A percentile compares a stretch with the other conserved stretches of the same genome.
Conservation (phyloP, 768 basidiomycete species). For the Macrolepiota fuliginosa region DNA sequence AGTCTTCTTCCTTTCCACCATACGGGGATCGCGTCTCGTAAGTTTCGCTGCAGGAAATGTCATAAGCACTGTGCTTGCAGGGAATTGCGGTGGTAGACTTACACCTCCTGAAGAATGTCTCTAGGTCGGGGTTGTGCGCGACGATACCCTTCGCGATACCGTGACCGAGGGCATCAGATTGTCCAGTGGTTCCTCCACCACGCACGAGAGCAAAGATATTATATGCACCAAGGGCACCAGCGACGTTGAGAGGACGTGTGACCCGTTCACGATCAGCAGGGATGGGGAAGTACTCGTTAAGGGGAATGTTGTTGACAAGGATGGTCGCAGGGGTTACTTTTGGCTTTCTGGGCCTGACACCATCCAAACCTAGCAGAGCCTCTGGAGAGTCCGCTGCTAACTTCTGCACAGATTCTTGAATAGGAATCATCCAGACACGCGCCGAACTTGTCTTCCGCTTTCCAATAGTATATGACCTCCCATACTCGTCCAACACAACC, state of each 20-base stretch:
- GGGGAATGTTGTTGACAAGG: constrained; percentile 81
- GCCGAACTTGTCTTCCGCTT: constrained; percentile 88
- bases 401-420: constrained; percentile 25
- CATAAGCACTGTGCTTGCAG: constrained; percentile 10
- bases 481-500: constrained; percentile 65
- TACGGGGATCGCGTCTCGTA: constrained; percentile 88
- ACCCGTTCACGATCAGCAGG: constrained; percentile 78
- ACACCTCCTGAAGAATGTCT: constrained; percentile 73
- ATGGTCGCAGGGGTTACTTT: constrained; percentile 58
- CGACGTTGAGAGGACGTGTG: constrained; percentile 79
- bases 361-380: constrained; percentile 26
- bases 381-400: constrained; percentile 18
- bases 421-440: constrained; percentile 90
- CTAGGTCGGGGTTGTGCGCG: constrained; percentile 66
- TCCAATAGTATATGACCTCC: constrained; percentile 86
- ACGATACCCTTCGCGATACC: constrained; percentile 76
- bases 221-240: constrained; percentile 82
- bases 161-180: constrained; percentile 83
- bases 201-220: constrained; percentile 73
- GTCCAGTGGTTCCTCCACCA: constrained; percentile 90
- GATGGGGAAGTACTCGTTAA: constrained; percentile 75
- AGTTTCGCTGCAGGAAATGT: constrained; percentile 65
- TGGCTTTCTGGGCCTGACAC: constrained; percentile 17
- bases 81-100: constrained; percentile 19
- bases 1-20: constrained; percentile 99